These are phyloP conservation scores for Dianthus caryophyllus DNA, from an alignment of 148 eudicot genomes.

Conservation along the genomic window DNA sequence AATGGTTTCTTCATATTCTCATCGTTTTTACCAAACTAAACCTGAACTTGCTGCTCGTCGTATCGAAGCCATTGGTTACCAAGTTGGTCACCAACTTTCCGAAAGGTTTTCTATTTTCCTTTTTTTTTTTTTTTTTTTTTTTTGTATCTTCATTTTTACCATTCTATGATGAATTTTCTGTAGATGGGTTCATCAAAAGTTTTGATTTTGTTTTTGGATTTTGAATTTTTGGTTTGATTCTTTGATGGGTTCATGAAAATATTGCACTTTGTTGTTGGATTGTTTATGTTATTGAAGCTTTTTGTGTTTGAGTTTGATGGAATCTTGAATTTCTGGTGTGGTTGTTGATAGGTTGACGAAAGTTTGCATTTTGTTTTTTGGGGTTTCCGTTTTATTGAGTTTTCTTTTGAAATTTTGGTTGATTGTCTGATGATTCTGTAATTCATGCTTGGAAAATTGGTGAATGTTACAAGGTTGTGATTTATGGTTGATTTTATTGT, in stretches of 20 bases:
- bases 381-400: no score
- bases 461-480: background rate
- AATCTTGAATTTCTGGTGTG: background rate
- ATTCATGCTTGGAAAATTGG: background rate
- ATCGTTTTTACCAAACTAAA: slow-evolving; percentile 68
- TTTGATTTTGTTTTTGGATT: background rate
- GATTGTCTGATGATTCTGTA: background rate
- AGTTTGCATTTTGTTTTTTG: background rate
- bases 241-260: no score
- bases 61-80: slow-evolving; percentile 85
- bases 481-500: background rate
- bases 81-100: slow-evolving; percentile 90
- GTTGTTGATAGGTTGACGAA: background rate
- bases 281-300: background rate
- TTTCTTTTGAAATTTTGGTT: background rate
- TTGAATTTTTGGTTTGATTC: no score
- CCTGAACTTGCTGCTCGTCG: slow-evolving; percentile 94
- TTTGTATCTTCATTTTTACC: background rate
- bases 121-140: background rate
- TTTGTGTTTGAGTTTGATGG: background rate
- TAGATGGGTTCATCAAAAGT: background rate
- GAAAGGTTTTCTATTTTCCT: slow-evolving; percentile 46
- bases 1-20: slow-evolving; percentile 66
- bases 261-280: no score
- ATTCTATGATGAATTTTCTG: background rate